Evolutionary conservation across 2,329 filamentous ascomycete genomes (phyloP).

Genomic region (Talaromyces sp.): DNA sequence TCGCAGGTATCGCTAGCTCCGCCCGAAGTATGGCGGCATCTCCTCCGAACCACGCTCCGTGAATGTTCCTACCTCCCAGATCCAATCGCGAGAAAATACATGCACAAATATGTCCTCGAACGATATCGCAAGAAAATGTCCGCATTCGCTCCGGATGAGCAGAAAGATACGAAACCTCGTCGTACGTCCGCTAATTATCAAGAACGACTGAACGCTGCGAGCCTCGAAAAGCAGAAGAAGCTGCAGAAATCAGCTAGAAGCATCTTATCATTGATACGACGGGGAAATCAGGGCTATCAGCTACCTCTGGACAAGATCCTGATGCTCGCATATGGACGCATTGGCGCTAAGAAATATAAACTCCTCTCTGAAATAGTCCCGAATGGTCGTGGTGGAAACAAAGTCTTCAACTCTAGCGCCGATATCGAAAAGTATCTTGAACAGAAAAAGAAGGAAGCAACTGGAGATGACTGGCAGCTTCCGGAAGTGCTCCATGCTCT

Average conservation of each 20-base stretch:
- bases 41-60: constrained; percentile 56
- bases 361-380: constrained; percentile 41
- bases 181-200: background rate
- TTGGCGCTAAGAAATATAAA: constrained; percentile 51
- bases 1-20: constrained; percentile 26
- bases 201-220: constrained; percentile 10
- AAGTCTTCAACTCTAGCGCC: constrained; percentile 12
- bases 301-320: constrained; percentile 52
- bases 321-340: constrained; percentile 55
- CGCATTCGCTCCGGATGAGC: background rate
- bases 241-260: constrained; percentile 31
- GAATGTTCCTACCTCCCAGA: constrained; percentile 62
- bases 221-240: constrained; percentile 20
- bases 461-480: constrained; percentile 35
- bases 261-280: constrained; percentile 43
- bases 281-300: constrained; percentile 57
- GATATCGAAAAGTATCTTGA: constrained; percentile 14
- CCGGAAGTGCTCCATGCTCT: constrained; percentile 32
- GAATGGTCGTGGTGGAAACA: constrained; percentile 16
- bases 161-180: background rate
- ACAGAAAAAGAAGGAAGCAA: constrained; percentile 13
- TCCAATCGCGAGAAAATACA: constrained; percentile 50
- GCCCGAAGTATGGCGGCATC: constrained; percentile 39
- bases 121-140: constrained; percentile 45
- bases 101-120: constrained; percentile 47